Evolutionary conservation across 106 monocot genomes (phyloP).

Genomic region (Iris macrosiphon): DNA sequence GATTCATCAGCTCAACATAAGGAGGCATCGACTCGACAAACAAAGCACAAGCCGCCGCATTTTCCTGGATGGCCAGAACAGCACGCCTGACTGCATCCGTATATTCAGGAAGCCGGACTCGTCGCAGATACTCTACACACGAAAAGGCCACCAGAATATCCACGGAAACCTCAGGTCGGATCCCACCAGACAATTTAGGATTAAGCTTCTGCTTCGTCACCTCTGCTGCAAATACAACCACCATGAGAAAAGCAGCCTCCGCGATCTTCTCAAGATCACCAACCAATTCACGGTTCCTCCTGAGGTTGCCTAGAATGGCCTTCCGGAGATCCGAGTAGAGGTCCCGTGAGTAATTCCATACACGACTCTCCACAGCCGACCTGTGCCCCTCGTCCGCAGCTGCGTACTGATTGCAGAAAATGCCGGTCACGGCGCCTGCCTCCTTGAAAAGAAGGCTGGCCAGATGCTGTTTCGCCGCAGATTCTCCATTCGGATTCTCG

Average conservation of each 20-base stretch:
- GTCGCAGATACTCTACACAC: conserved; percentile 80
- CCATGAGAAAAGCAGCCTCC: conserved; percentile 91
- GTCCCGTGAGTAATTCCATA: conserved; percentile 57
- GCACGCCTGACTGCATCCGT: conserved; percentile 73
- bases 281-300: conserved; percentile 30
- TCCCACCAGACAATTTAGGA: conserved; percentile 16
- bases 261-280: conserved; percentile 63
- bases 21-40: conserved; percentile 78
- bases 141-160: conserved; percentile 76
- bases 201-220: conserved; percentile 53
- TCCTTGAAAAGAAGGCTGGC: conserved; percentile 72
- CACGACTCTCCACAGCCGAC: conserved; percentile 30
- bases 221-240: conserved; percentile 82
- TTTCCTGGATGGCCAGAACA: conserved; percentile 69
- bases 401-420: conserved; percentile 73
- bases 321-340: conserved; percentile 44
- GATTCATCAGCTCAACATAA: conserved; percentile 59
- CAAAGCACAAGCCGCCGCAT: conserved; percentile 19
- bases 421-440: conserved; percentile 72
- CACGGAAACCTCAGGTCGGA: conserved; percentile 33
- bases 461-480: conserved; percentile 30
- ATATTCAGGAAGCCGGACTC: conserved; percentile 71
- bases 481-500: conserved; percentile 11
- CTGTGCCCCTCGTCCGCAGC: conserved; percentile 39
- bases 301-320: conserved; percentile 19